Evolutionary conservation across 2,329 filamentous ascomycete genomes (phyloP).

Genomic region (Xylariales sp.): DNA sequence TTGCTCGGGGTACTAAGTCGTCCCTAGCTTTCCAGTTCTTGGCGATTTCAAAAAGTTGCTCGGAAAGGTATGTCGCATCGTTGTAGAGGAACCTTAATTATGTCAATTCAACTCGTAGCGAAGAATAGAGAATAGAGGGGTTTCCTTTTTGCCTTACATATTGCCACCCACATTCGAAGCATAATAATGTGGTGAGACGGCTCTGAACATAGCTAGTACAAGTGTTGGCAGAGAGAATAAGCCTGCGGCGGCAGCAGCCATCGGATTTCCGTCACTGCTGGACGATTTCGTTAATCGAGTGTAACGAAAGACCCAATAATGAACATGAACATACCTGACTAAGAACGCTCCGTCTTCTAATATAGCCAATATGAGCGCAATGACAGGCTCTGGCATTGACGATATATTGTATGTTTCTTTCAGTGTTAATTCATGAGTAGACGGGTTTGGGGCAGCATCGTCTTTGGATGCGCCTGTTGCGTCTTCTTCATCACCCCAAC

Average conservation of each 20-base stretch:
- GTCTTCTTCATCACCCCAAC: constrained; percentile 80
- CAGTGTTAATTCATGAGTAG: constrained; percentile 76
- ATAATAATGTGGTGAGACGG: constrained; percentile 81
- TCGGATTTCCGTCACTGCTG: constrained; percentile 62
- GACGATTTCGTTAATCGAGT: constrained; percentile 29
- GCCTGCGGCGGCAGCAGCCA: constrained; percentile 74
- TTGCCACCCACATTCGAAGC: constrained; percentile 69
- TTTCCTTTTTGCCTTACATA: constrained; percentile 61
- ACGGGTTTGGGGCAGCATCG: constrained; percentile 41
- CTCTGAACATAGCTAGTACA: constrained; percentile 81
- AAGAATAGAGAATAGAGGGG: background rate
- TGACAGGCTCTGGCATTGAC: constrained; percentile 82
- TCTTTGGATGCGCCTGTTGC: constrained; percentile 47
- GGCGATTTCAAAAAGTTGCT: constrained; percentile 63
- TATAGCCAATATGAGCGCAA: constrained; percentile 71
- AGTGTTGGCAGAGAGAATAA: constrained; percentile 79
- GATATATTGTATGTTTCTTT: constrained; percentile 91
- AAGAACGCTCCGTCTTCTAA: constrained; percentile 72
- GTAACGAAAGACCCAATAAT: background rate
- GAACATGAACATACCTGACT: constrained; percentile 54
- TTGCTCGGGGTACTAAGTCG: constrained; percentile 63
- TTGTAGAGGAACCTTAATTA: constrained; percentile 72
- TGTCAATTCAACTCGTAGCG: constrained; percentile 24
- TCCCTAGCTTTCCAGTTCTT: constrained; percentile 64
- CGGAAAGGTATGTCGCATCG: constrained; percentile 72